Evolutionary conservation across 2,329 filamentous ascomycete genomes (phyloP).

Genomic region (Alternaria triticimaculans): DNA sequence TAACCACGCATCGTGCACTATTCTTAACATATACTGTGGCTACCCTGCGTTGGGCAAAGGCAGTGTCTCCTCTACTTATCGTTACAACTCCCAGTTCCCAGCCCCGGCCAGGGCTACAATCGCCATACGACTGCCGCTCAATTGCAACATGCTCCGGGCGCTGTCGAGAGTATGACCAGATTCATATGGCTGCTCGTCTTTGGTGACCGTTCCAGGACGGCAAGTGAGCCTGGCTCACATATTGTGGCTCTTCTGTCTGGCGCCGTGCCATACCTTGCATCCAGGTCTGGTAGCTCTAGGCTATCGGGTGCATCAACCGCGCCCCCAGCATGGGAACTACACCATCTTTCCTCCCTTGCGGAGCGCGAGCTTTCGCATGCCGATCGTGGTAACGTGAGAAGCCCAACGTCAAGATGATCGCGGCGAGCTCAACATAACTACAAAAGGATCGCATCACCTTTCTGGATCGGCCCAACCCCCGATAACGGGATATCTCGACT

Average conservation of each 20-base stretch:
- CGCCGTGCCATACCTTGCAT: background rate
- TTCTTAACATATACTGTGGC: constrained; percentile 3
- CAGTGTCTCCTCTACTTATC: background rate
- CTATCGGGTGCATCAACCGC: constrained; percentile 2
- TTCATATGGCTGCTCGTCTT: background rate
- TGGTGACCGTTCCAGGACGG: background rate
- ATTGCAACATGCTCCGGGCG: background rate
- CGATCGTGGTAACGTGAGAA: background rate
- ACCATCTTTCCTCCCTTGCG: background rate
- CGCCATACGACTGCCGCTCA: background rate
- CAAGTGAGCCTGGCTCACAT: constrained; percentile 3
- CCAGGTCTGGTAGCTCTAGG: constrained; percentile 4
- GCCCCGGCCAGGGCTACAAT: background rate
- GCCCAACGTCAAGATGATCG: background rate
- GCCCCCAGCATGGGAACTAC: background rate
- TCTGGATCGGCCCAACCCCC: background rate
- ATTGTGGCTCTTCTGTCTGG: constrained; percentile 1
- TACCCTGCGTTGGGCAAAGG: constrained; percentile 2
- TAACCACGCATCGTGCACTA: constrained; percentile 1
- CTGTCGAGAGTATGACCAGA: background rate
- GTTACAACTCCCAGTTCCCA: background rate
- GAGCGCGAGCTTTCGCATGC: background rate
- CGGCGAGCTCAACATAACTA: background rate
- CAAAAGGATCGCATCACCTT: background rate
- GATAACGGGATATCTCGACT: background rate